These are phyloP conservation scores for Halenospora varia DNA, from an alignment of 495 filamentous ascomycete species.

Conservation along the genomic window DNA sequence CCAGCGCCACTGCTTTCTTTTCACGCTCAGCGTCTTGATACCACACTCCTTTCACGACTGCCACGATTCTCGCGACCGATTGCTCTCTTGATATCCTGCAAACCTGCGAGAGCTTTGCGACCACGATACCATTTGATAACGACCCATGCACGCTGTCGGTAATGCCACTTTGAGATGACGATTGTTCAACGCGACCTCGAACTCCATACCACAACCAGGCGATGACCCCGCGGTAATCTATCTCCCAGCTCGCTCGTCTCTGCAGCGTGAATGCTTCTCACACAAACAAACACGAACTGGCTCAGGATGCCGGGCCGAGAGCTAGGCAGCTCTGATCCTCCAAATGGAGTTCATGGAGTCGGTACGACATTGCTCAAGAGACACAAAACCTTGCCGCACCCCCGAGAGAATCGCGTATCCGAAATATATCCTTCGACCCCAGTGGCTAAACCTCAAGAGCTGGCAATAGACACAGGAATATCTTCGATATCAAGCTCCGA, in stretches of 20 bases:
- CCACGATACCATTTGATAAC: slow-evolving; percentile 3
- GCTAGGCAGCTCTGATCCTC: slow-evolving; percentile 19
- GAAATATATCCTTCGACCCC: slow-evolving; percentile 22
- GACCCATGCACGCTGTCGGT: slow-evolving; percentile 12
- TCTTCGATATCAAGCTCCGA: slow-evolving; percentile 24
- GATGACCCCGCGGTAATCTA: slow-evolving; percentile 3
- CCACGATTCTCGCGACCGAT: not conserved
- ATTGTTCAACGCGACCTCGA: slow-evolving; percentile 13
- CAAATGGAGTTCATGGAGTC: slow-evolving; percentile 18
- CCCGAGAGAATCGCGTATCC: slow-evolving; percentile 30
- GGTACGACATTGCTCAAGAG: slow-evolving; percentile 42
- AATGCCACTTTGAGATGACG: slow-evolving; percentile 11
- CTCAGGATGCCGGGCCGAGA: slow-evolving; percentile 25
- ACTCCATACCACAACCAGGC: not conserved
- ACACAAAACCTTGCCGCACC: slow-evolving; percentile 51
- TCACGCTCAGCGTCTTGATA: not conserved
- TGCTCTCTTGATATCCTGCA: not conserved
- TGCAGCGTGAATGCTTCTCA: slow-evolving; percentile 27
- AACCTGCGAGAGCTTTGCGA: not conserved
- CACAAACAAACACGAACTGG: slow-evolving; percentile 27
- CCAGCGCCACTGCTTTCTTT: slow-evolving; percentile 9
- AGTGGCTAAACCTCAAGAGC: slow-evolving; percentile 20
- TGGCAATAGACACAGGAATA: slow-evolving; percentile 18
- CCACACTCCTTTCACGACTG: slow-evolving; percentile 11
- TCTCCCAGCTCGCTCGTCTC: not conserved